These are phyloP conservation scores for Chrysopogon serrulatus DNA, from an alignment of 176 grass and related monocot genomes.

Conservation along the genomic window DNA sequence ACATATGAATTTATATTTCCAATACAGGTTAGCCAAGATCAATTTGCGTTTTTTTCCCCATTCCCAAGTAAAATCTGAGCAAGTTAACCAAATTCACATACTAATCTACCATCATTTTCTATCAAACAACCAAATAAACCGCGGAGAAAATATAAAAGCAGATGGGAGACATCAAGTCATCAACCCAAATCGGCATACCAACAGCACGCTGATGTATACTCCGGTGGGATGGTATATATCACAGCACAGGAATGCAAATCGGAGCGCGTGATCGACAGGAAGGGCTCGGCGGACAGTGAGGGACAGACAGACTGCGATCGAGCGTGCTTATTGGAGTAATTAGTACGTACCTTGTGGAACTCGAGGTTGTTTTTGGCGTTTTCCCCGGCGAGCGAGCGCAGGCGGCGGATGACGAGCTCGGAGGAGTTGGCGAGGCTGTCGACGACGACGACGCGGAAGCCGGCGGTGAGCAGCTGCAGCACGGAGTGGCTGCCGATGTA, in stretches of 20 bases:
- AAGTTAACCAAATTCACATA: neutral
- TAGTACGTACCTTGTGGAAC: constrained; percentile 82
- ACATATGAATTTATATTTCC: neutral
- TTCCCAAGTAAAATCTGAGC: neutral
- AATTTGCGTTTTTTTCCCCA: neutral
- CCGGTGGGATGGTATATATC: neutral
- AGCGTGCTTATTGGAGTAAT: too few species aligned
- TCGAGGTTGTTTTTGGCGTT: constrained; percentile 43
- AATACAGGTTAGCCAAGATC: neutral
- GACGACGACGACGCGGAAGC: constrained; percentile 59
- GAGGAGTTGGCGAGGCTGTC: constrained; percentile 90
- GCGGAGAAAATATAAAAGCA: neutral
- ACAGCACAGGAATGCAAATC: neutral
- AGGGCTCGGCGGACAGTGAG: neutral
- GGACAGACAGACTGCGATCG: neutral
- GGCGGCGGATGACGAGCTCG: constrained; percentile 61
- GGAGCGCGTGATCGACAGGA: neutral
- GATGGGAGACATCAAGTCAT: constrained; percentile 1
- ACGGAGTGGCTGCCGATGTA: constrained; percentile 99
- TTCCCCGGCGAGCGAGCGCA: constrained; percentile 64
- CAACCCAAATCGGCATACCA: neutral
- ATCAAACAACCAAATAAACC: neutral
- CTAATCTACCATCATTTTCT: neutral
- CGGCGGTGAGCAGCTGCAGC: constrained; percentile 70
- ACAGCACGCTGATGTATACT: neutral